Percentiles rank a stretch among this genome's conserved stretches.
These are phyloP conservation scores for Aspergillus ochraceus DNA, from an alignment of 2,329 filamentous ascomycete genomes.

Conservation along the genomic window DNA sequence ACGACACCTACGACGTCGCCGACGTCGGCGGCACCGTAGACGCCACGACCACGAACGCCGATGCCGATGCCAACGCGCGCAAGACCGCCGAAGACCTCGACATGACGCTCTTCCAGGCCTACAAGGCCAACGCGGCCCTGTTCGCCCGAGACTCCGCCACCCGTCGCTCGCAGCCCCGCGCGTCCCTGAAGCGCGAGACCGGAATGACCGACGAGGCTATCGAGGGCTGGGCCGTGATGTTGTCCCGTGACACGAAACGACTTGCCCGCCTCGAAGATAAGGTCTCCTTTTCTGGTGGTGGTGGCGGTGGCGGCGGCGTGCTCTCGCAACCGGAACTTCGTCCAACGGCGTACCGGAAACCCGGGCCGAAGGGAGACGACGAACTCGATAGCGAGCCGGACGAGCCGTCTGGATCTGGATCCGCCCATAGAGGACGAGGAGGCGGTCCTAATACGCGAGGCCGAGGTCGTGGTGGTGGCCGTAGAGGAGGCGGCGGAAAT, in stretches of 20 bases:
- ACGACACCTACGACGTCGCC: conserved; percentile 92
- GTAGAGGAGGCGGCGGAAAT: conserved; percentile 50
- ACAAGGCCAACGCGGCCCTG: conserved; percentile 61
- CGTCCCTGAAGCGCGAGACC: conserved; percentile 69
- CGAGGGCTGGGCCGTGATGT: conserved; percentile 91
- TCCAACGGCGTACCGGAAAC: conserved; percentile 63
- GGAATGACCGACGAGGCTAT: conserved; percentile 91
- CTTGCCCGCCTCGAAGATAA: conserved; percentile 59
- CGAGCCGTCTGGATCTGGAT: conserved; percentile 34
- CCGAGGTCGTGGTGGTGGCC: conserved; percentile 50
- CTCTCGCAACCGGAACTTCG: conserved; percentile 63
- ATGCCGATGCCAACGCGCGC: conserved; percentile 52
- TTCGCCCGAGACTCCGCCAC: conserved; percentile 74
- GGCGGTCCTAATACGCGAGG: conserved; percentile 40
- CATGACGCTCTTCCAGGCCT: conserved; percentile 71
- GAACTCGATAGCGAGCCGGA: conserved; percentile 47
- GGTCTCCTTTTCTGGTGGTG: conserved; percentile 68
- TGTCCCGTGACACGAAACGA: conserved; percentile 69
- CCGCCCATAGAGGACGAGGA: conserved; percentile 26
- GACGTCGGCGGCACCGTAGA: conserved; percentile 92
- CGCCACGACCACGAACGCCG: conserved; percentile 47
- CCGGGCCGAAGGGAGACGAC: conserved; percentile 43
- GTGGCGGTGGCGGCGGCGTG: conserved; percentile 46
- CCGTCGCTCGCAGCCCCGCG: conserved; percentile 63
- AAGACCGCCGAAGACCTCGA: conserved; percentile 54